Base-by-base conservation (phyloP, 1,284 basidiomycete species). In the Golubevia pallescens region DNA sequence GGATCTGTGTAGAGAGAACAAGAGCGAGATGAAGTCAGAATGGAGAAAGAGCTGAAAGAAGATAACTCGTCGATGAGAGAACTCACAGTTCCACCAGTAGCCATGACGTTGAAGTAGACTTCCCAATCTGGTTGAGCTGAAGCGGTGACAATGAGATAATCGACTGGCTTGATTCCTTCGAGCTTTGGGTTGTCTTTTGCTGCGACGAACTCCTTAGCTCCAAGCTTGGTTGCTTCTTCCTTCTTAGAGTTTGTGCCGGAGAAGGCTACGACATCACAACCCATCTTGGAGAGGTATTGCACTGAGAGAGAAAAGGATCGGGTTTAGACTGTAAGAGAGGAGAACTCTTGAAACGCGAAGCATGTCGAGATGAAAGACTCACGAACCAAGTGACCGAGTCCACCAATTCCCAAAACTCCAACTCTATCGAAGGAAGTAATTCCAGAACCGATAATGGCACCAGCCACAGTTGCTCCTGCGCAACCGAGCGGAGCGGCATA, bases 51-150 rank as follows among this genome's bases (percentile, higher is more conserved):
- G 42, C 10, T 48, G 16, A 48, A 48, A 48, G 42, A 48, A 16
- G 16, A 16, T 28, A 28, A 10, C 42, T 16, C 42, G 42, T 16
- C 16, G 42, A 48, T 16, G 42, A 48, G 16, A 16, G 13, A 48
- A 48, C 42, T 48, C 42, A 48, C 42, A 10, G 65, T 74, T 23
- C 70, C 80, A 32, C 74, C 65, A 53, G 68, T 70, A 20, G 72
- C 67, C 48, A 84, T 63, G n/a, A 76, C 68, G 2, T 66, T 67
- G 65, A 79, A 68, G 72, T 74, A 81, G 8, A 61, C 60, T 52
- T 71, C 65, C 80, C 80, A 84, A 60, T 80, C 76, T 7, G 74
- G 75, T 70, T 80, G 80, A n/a, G 67, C 65, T 57, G 63, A 68
- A n/a, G 78, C 71, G 55, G 80, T 69, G 59, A 81, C 73, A n/a